Evolutionary conservation across 495 filamentous ascomycete species (phyloP).

Genomic region (Annulohypoxylon nitens): DNA sequence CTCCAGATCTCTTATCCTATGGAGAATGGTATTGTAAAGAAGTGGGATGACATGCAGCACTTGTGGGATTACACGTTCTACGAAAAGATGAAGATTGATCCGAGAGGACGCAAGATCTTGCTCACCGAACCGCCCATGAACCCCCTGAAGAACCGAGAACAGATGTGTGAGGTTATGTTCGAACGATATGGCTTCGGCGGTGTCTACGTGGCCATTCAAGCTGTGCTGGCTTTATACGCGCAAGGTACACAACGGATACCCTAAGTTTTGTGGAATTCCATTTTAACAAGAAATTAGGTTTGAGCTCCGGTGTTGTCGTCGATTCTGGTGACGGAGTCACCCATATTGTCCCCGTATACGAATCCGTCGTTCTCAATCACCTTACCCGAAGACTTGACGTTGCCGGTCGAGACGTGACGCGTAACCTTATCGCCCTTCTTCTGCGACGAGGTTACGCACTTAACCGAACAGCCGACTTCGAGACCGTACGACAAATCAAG

Average conservation of each 20-base stretch:
- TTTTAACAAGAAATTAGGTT: conserved; percentile 66
- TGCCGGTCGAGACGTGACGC: conserved; percentile 95
- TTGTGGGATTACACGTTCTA: conserved; percentile 99
- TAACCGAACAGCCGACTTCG: conserved; percentile 98
- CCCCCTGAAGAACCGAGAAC: conserved; percentile 92
- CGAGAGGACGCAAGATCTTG: conserved; percentile 94
- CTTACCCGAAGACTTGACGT: conserved; percentile 94
- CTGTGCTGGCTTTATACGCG: conserved; percentile 95
- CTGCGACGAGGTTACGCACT: conserved; percentile 95
- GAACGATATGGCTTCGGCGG: conserved; percentile 96
- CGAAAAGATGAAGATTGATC: conserved; percentile 95
- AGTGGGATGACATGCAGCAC: conserved; percentile 99
- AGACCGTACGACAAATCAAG: conserved; percentile 99
- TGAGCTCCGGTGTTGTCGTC: conserved; percentile 95
- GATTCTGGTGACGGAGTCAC: conserved; percentile 99
- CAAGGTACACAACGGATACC: conserved; percentile 72
- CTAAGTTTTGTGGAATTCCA: not conserved
- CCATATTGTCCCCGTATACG: conserved; percentile 98
- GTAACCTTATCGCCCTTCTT: conserved; percentile 95
- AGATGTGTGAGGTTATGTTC: conserved; percentile 99
- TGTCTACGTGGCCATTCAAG: conserved; percentile 98
- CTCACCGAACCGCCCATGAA: conserved; percentile 99
- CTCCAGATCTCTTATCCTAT: conserved; percentile 98
- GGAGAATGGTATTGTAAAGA: conserved; percentile 99
- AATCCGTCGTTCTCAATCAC: conserved; percentile 96